phyloP scores from a whole-genome alignment of 345 rosid genomes.

The Alliaria petiolata region DNA sequence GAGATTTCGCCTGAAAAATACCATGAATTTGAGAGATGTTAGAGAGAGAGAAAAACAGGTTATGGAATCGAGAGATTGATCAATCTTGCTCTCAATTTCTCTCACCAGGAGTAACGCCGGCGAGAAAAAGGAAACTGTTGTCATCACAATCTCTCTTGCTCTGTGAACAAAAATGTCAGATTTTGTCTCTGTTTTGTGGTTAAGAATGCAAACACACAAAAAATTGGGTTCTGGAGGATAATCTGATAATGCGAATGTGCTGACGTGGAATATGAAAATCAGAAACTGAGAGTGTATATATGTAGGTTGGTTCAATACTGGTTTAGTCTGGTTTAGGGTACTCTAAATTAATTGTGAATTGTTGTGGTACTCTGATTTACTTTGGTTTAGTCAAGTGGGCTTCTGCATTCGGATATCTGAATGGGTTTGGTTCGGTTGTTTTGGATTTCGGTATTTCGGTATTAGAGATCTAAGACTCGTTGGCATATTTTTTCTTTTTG shows the following conservation, averaged over 20 bases:
- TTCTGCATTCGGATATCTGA: too few species aligned
- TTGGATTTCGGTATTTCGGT: too few species aligned
- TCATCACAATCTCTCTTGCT: constrained; percentile 16
- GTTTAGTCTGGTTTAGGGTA: too few species aligned
- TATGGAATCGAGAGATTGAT: not conserved
- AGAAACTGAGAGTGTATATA: too few species aligned
- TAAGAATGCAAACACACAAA: not conserved
- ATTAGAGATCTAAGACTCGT: too few species aligned
- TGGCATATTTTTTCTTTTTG: too few species aligned
- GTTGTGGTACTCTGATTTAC: too few species aligned
- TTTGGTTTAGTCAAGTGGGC: too few species aligned
- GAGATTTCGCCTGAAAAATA: constrained; percentile 22
- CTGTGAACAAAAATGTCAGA: not conserved
- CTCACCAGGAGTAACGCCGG: constrained; percentile 13
- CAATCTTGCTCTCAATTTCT: not conserved
- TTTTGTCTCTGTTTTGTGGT: constrained; percentile 6
- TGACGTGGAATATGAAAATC: not conserved
- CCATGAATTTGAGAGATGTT: not conserved
- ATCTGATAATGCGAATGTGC: not conserved
- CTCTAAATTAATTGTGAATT: too few species aligned
- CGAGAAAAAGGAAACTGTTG: constrained; percentile 5
- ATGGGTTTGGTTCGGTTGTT: too few species aligned
- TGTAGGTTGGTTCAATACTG: too few species aligned
- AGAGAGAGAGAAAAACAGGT: not conserved
- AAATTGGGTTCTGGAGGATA: not conserved